A percentile compares a stretch with the other conserved stretches of the same genome.
These are phyloP conservation scores for Sequoiadendron giganteum DNA, from an alignment of 75 land plant genomes.

Conservation along the genomic window DNA sequence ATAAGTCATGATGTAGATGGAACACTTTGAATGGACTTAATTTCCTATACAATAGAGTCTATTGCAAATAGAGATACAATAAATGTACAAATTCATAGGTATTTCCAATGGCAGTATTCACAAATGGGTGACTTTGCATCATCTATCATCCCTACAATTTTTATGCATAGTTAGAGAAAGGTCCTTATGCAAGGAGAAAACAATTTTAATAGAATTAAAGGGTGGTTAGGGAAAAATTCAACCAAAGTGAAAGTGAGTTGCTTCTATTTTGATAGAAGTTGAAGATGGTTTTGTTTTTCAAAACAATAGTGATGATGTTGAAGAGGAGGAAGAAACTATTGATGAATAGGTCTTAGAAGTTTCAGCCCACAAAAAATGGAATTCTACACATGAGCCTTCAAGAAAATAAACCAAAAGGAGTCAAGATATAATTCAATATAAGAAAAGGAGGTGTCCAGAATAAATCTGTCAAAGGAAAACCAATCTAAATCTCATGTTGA, in stretches of 20 bases:
- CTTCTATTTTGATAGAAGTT: conserved; percentile 43
- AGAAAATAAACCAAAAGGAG: conserved; percentile 48
- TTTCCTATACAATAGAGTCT: too few relatives aligned
- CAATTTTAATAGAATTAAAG: too few relatives aligned
- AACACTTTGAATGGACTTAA: too few relatives aligned
- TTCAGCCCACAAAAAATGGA: conserved; percentile 11
- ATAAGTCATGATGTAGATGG: too few relatives aligned
- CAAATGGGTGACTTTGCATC: too few relatives aligned
- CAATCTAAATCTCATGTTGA: conserved; percentile 27
- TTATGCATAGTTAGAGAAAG: too few relatives aligned
- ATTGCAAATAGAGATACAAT: too few relatives aligned
- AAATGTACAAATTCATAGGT: too few relatives aligned
- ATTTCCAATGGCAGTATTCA: too few relatives aligned
- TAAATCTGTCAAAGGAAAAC: conserved; percentile 36
- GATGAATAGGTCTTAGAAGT: conserved; percentile 18
- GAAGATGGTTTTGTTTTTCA: conserved; percentile 58
- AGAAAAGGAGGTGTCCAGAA: conserved; percentile 36
- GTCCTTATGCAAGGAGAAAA: too few relatives aligned
- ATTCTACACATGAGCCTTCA: conserved; percentile 43
- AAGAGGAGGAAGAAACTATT: background rate
- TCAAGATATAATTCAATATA: conserved; percentile 62
- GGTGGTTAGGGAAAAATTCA: too few relatives aligned
- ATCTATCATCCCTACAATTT: too few relatives aligned
- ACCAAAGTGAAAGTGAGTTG: conserved; percentile 70
- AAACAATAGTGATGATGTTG: conserved; percentile 37